A percentile compares a stretch with the other conserved stretches of the same genome.
Conservation (phyloP, 495 filamentous ascomycete genomes). For the Penicillium flavigenum region DNA sequence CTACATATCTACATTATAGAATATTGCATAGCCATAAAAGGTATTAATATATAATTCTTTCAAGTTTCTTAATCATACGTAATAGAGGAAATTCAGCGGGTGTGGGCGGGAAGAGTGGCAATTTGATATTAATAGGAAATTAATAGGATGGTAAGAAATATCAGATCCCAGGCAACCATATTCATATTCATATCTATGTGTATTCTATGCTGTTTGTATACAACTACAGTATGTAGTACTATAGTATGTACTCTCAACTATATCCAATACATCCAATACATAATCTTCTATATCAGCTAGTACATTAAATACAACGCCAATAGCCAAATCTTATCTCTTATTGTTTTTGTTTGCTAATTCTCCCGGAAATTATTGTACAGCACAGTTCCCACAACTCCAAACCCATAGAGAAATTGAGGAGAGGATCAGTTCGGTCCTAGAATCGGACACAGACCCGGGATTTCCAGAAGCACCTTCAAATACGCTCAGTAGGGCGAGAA, state of each 20-base stretch:
- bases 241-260: no score
- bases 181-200: background rate
- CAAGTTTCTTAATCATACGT: slow-evolving; percentile 12
- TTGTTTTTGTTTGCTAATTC: slow-evolving; percentile 4
- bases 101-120: slow-evolving; percentile 23
- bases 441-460: slow-evolving; percentile 11
- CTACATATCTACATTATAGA: background rate
- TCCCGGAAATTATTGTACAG: slow-evolving; percentile 39
- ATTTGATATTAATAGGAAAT: background rate
- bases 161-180: slow-evolving; percentile 4
- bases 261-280: no score
- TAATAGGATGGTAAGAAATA: background rate
- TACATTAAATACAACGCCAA: background rate
- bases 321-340: background rate
- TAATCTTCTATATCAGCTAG: background rate
- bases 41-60: background rate
- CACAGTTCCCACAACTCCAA: slow-evolving; percentile 38
- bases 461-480: slow-evolving; percentile 12
- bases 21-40: background rate
- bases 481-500: slow-evolving; percentile 71
- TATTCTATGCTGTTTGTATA: no score
- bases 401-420: slow-evolving; percentile 23
- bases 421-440: slow-evolving; percentile 6
- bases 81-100: slow-evolving; percentile 19
- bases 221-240: no score